Evolutionary conservation across 306 rosid species (phyloP).

Genomic region (Malus sieversii): DNA sequence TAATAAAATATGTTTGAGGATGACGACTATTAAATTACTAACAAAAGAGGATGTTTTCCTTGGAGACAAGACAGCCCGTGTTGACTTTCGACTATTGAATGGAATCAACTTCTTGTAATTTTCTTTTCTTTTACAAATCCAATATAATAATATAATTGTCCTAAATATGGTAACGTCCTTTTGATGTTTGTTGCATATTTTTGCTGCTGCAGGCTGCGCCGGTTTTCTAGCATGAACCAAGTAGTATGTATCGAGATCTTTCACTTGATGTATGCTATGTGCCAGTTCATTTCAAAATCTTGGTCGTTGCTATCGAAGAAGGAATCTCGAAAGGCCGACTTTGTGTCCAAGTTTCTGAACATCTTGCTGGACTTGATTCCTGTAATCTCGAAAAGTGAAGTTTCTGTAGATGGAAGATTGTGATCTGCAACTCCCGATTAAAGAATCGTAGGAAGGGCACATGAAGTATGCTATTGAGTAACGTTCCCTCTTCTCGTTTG

Average conservation of each 20-base stretch:
- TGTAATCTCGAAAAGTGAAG: slow-evolving; percentile 77
- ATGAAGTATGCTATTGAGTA: slow-evolving; percentile 77
- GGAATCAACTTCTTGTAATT: neutral
- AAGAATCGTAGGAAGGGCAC: slow-evolving; percentile 73
- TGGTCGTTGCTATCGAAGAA: neutral
- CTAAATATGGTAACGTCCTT: neutral
- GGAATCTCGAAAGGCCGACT: slow-evolving; percentile 69
- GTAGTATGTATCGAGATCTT: neutral
- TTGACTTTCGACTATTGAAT: neutral
- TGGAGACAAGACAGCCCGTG: neutral
- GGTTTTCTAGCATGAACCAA: neutral
- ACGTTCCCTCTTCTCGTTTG: slow-evolving; percentile 50
- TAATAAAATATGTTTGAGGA: neutral
- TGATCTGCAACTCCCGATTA: slow-evolving; percentile 46
- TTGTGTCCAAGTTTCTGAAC: slow-evolving; percentile 64
- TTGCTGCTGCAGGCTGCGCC: neutral
- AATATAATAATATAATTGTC: too few relatives aligned
- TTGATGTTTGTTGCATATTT: too few relatives aligned
- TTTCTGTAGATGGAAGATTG: slow-evolving; percentile 42
- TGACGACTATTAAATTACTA: neutral
- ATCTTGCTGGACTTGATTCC: slow-evolving; percentile 66
- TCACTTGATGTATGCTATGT: neutral
- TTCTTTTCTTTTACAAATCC: neutral
- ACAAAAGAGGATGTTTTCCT: neutral
- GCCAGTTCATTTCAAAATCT: neutral